A percentile compares a stretch with the other conserved stretches of the same genome.
These are phyloP conservation scores for Parathielavia appendiculata DNA, from an alignment of 495 filamentous ascomycete species.

Conservation along the genomic window DNA sequence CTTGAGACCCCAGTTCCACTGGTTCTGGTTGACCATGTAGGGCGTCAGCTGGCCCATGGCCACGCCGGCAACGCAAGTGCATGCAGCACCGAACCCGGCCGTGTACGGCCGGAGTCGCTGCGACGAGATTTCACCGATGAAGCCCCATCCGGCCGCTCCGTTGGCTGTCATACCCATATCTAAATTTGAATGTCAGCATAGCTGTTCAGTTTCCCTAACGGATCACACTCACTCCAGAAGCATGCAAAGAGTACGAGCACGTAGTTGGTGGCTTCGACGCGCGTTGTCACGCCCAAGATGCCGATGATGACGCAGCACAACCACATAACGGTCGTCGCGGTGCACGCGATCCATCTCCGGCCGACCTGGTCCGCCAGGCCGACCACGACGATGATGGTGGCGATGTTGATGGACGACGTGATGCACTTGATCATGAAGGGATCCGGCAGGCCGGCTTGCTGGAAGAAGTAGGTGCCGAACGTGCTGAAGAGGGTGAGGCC, in stretches of 20 bases:
- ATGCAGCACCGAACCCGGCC: neutral
- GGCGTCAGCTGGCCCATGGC: neutral
- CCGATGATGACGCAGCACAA: neutral
- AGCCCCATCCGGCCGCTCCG: neutral
- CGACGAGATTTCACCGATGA: neutral
- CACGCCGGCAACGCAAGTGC: neutral
- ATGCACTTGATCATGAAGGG: neutral
- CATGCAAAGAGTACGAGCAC: neutral
- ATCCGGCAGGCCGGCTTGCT: neutral
- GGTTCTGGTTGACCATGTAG: neutral
- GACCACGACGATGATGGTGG: neutral
- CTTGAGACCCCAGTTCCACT: neutral
- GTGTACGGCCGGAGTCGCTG: neutral
- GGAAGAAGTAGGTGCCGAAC: neutral
- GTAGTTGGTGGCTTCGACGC: neutral
- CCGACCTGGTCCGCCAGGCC: neutral
- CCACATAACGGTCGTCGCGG: neutral
- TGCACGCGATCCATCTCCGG: neutral
- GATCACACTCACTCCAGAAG: neutral
- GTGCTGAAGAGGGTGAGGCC: neutral
- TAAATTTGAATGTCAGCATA: neutral
- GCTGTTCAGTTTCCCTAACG: too few relatives aligned
- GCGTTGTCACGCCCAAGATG: neutral
- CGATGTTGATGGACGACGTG: neutral
- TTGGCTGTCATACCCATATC: neutral